Percentiles rank a stretch among this genome's conserved stretches.
Evolutionary conservation across 2,329 filamentous ascomycete species (phyloP).

Genomic region (Nemania abortiva): DNA sequence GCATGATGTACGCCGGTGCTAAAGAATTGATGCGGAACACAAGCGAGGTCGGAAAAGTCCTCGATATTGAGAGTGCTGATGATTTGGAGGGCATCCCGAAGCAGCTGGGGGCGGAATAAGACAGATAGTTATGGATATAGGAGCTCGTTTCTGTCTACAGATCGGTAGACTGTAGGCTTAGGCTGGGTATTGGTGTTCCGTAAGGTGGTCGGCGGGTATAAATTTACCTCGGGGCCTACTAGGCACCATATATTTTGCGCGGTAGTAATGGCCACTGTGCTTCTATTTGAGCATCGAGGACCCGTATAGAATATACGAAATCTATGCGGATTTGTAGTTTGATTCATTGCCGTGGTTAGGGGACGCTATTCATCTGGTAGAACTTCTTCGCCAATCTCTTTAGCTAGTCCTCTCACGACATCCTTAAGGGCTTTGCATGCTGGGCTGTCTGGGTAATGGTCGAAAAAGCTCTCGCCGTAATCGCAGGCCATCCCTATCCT

Average conservation of each 20-base stretch:
- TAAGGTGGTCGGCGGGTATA: conserved; percentile 8
- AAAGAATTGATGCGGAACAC: conserved; percentile 97
- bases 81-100: conserved; percentile 85
- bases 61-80: conserved; percentile 85
- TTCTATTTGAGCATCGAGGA: background rate
- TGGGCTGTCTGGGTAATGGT: conserved; percentile 92
- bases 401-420: conserved; percentile 80
- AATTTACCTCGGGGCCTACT: conserved; percentile 1
- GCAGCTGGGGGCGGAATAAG: conserved; percentile 61
- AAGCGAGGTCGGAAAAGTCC: conserved; percentile 86
- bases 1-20: conserved; percentile 95
- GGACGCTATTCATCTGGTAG: conserved; percentile 57
- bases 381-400: conserved; percentile 70
- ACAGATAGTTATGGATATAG: background rate
- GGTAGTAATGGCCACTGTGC: background rate
- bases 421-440: conserved; percentile 84
- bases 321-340: conserved; percentile 22
- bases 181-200: conserved; percentile 3
- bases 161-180: conserved; percentile 1
- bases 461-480: conserved; percentile 97
- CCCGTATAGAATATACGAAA: background rate
- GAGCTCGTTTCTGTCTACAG: background rate
- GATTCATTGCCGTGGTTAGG: conserved; percentile 19
- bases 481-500: conserved; percentile 97
- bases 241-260: background rate